Conservation (phyloP, 2,329 filamentous ascomycete genomes). For the Fusarium bactridioides region DNA sequence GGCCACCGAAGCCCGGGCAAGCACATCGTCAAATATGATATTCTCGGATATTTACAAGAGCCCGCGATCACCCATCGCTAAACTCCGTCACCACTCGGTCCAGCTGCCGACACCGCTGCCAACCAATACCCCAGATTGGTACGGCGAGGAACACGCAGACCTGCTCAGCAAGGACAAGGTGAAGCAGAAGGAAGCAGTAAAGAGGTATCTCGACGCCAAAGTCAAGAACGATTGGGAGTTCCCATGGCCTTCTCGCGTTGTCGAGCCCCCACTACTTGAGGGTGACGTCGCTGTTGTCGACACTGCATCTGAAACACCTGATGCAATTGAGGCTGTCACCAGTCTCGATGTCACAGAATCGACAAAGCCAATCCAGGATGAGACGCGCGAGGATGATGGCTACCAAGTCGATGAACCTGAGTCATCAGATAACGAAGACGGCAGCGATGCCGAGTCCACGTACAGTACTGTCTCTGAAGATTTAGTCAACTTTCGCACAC, state of each 20-base stretch:
- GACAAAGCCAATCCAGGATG: conserved; percentile 40
- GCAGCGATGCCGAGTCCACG: conserved; percentile 54
- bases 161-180: conserved; percentile 68
- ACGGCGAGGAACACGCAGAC: conserved; percentile 65
- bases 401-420: conserved; percentile 52
- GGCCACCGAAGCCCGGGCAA: conserved; percentile 31
- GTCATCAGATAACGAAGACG: conserved; percentile 37
- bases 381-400: conserved; percentile 47
- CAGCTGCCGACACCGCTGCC: conserved; percentile 43
- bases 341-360: conserved; percentile 20
- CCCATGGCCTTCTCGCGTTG: conserved; percentile 57
- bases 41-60: conserved; percentile 68
- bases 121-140: conserved; percentile 45
- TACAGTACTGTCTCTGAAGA: conserved; percentile 68
- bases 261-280: conserved; percentile 14
- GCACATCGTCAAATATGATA: conserved; percentile 53
- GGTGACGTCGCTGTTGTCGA: conserved; percentile 1
- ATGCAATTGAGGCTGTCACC: not conserved
- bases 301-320: conserved; percentile 10
- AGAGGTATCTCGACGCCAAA: conserved; percentile 60
- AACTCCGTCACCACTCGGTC: conserved; percentile 54
- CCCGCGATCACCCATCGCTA: conserved; percentile 61
- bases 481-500: conserved; percentile 56
- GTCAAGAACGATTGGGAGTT: conserved; percentile 69
- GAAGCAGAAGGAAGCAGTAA: conserved; percentile 70